Evolutionary conservation across 176 grass and related monocot genomes (phyloP).

Genomic region (Otatea glauca): DNA sequence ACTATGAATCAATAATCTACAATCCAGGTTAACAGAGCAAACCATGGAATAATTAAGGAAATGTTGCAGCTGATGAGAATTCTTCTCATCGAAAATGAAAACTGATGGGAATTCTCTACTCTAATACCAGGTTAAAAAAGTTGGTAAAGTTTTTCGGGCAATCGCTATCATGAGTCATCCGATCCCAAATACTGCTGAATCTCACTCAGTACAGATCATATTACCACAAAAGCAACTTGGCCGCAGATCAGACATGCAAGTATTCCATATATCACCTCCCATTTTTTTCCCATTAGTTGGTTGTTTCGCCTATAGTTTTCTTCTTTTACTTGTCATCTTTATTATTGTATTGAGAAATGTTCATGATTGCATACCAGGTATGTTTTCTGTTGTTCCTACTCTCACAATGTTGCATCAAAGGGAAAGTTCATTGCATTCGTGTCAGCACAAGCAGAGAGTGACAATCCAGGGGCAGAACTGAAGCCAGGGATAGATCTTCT

Average conservation of each 20-base stretch:
- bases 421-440: conserved; percentile 93
- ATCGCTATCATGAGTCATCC: conserved; percentile 95
- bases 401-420: conserved; percentile 93
- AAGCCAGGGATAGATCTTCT: conserved; percentile 86
- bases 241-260: conserved; percentile 94
- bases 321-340: background rate
- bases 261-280: conserved; percentile 13
- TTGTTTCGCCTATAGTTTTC: background rate
- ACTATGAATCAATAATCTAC: background rate
- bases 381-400: conserved; percentile 90
- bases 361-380: conserved; percentile 58
- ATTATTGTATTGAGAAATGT: conserved; percentile 11
- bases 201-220: conserved; percentile 90
- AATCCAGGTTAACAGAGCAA: background rate
- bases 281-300: background rate
- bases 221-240: conserved; percentile 94
- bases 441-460: conserved; percentile 85
- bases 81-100: background rate
- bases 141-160: conserved; percentile 85
- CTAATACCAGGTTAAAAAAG: conserved; percentile 64
- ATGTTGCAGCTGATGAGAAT: conserved; percentile 13
- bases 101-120: background rate
- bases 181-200: conserved; percentile 89
- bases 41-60: background rate
- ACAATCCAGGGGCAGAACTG: conserved; percentile 70